Base-by-base conservation (phyloP, 75 land plant genomes). In the Picea glauca region DNA sequence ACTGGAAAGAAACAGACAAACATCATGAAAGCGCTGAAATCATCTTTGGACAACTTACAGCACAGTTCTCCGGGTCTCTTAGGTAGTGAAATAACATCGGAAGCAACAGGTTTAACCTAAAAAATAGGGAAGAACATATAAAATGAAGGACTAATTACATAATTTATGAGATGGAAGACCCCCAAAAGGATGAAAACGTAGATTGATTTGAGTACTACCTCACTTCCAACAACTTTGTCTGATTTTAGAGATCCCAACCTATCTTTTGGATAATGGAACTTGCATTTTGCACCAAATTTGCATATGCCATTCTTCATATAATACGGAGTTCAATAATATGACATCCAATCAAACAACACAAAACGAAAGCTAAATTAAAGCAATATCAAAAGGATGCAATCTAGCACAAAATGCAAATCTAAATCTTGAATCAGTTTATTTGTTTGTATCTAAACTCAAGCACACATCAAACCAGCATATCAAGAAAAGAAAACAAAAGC, bases 231-330 rank as follows among this genome's bases (percentile, higher is more conserved):
- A 18, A 35, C 35, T 9, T 67, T 12, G 13, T 73, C 56, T 40
- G 56, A 73, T 23, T n/a, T 65, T 5, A 30, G n/a, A 40, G 43
- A 30, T 76, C 75, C 80, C 56, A 73, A 17, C 50, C 75, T 75
- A 56, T 93, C 86, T 66, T 84, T 85, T 60, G 96, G 96, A 83
- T 93, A 91, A 77, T 93, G 88, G 62, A 91, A 93, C 83, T 86
- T 93, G 93, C 93, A 93, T 20, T 50, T 89, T 1, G 23, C 40
- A 43, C 90, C 90, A 83, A 86, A 93, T 70, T 91, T 93, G 84
- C 96, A 93, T 62, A 76, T 84, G 66, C 84, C 85, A 12, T 90
- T 91, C 86, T 93, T 91, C 90, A 93, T 62, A 78, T 82, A 93
- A 62, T 85, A 89, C 93, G 89, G 85, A 12, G 79, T 60, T 31